phyloP scores from a whole-genome alignment of 176 grass and related monocot species.

The Triticum dicoccoides region DNA sequence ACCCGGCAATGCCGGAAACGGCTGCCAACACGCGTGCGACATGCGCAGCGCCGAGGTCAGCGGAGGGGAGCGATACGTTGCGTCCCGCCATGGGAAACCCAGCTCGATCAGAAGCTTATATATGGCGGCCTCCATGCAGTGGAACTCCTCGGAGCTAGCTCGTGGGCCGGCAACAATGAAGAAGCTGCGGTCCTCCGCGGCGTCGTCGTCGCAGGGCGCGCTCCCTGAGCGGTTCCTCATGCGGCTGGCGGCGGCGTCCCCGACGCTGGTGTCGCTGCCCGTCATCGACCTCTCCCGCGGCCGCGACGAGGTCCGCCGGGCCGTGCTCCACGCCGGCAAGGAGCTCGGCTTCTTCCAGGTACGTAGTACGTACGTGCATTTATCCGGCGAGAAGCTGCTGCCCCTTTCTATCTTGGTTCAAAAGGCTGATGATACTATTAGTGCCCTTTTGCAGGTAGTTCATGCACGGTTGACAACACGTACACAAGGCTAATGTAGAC shows the following conservation, averaged over 20 bases:
- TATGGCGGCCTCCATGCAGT: background rate
- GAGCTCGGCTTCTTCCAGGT: constrained; percentile 75
- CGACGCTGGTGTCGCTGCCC: constrained; percentile 28
- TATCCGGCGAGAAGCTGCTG: no score
- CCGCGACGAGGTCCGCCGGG: constrained; percentile 42
- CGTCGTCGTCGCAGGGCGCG: background rate
- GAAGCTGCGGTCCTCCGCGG: constrained; percentile 33
- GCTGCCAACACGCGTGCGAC: background rate
- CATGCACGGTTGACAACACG: no score
- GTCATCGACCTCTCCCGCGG: constrained; percentile 55
- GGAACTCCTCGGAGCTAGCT: background rate
- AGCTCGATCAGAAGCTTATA: background rate
- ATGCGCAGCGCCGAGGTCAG: background rate
- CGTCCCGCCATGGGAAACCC: background rate
- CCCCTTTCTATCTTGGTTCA: no score
- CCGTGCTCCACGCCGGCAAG: constrained; percentile 45
- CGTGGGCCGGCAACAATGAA: constrained; percentile 34
- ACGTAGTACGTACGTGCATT: no score
- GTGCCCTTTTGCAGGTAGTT: no score
- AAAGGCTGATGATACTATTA: no score
- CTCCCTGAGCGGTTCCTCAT: constrained; percentile 57
- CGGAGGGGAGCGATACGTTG: background rate
- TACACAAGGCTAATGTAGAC: no score
- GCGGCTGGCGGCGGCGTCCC: constrained; percentile 17
- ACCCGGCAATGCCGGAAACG: background rate